Conservation (phyloP, 805 yeast genomes). For the Suhomyces sp. region DNA sequence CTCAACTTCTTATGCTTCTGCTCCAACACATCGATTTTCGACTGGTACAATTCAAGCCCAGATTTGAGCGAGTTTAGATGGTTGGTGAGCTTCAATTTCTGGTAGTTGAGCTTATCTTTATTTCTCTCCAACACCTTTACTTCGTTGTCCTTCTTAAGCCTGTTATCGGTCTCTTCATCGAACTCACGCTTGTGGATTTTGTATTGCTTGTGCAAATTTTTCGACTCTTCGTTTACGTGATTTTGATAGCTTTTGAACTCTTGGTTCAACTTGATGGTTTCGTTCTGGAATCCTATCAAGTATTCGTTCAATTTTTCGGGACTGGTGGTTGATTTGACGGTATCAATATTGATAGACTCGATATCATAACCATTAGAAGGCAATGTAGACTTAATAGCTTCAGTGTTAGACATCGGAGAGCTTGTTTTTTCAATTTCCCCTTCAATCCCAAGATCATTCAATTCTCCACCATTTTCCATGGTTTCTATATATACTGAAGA, state of each 20-base stretch:
- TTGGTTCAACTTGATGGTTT: slow-evolving; percentile 17
- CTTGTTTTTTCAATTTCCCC: slow-evolving; percentile 2
- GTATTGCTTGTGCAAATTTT: slow-evolving; percentile 23
- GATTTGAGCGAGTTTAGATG: slow-evolving; percentile 21
- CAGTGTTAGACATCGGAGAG: not conserved
- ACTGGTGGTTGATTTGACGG: slow-evolving; percentile 16
- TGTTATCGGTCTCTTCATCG: slow-evolving; percentile 32
- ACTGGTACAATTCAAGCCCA: slow-evolving; percentile 16
- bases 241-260: slow-evolving; percentile 19
- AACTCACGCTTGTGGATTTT: slow-evolving; percentile 35
- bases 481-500: slow-evolving; percentile 34
- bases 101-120: slow-evolving; percentile 32
- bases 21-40: slow-evolving; percentile 18
- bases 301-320: slow-evolving; percentile 22
- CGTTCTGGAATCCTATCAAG: slow-evolving; percentile 24
- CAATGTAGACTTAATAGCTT: not conserved
- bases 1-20: slow-evolving; percentile 17
- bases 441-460: not conserved
- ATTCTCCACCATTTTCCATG: not conserved
- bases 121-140: slow-evolving; percentile 30
- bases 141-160: slow-evolving; percentile 26
- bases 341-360: slow-evolving; percentile 9
- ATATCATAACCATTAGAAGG: not conserved
- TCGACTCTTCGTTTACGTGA: slow-evolving; percentile 12
- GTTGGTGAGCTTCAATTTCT: slow-evolving; percentile 27